phyloP scores from a whole-genome alignment of 441 rosid genomes.

The Omphalea diandra region DNA sequence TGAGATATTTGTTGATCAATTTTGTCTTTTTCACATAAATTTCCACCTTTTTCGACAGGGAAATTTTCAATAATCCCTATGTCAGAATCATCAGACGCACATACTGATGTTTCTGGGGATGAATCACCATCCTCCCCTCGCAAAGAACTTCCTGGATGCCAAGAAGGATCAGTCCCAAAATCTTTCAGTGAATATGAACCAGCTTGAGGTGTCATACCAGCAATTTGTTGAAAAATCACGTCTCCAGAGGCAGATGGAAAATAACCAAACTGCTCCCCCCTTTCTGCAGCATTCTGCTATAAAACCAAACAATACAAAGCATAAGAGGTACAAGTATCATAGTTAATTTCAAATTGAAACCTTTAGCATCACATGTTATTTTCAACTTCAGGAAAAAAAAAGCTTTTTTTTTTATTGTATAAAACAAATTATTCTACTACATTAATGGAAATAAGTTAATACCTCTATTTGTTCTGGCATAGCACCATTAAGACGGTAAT shows the following conservation, averaged over 20 bases:
- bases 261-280: conserved; percentile 48
- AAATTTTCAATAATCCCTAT: conserved; percentile 51
- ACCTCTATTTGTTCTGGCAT: conserved; percentile 63
- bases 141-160: conserved; percentile 52
- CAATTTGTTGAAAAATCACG: conserved; percentile 43
- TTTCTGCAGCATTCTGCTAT: conserved; percentile 54
- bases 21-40: conserved; percentile 26
- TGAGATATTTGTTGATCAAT: conserved; percentile 27
- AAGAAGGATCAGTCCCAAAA: conserved; percentile 40
- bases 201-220: conserved; percentile 38
- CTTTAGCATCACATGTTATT: background rate
- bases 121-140: conserved; percentile 41
- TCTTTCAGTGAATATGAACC: conserved; percentile 37
- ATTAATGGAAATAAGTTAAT: conserved; percentile 24
- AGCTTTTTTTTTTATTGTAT: background rate
- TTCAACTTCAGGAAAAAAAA: background rate
- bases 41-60: conserved; percentile 23
- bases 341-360: conserved; percentile 6
- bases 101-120: conserved; percentile 43
- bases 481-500: conserved; percentile 51
- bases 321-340: background rate
- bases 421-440: conserved; percentile 11
- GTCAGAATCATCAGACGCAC: conserved; percentile 57
- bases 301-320: conserved; percentile 18
- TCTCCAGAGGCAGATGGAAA: conserved; percentile 61